Percentiles rank a stretch among this genome's conserved stretches.
These are phyloP conservation scores for Chytridium lagenaria DNA, from an alignment of 371 early-diverging fungal genomes.

Conservation along the genomic window DNA sequence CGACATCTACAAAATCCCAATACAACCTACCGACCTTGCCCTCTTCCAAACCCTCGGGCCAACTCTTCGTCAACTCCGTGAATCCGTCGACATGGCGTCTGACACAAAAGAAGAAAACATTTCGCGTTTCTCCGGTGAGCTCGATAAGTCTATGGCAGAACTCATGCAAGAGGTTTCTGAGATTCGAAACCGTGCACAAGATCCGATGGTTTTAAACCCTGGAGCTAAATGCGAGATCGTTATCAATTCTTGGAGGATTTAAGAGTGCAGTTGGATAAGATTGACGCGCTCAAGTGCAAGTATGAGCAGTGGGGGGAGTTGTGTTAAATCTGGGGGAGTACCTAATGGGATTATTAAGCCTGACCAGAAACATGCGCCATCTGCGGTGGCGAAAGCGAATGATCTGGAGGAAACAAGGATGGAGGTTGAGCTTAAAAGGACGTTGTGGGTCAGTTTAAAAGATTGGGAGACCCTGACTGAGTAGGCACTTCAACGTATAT, in stretches of 20 bases:
- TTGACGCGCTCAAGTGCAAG: conserved; percentile 40
- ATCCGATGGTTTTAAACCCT: conserved; percentile 53
- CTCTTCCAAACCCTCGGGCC: conserved; percentile 55
- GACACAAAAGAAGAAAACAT: conserved; percentile 58
- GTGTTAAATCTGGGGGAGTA: conserved; percentile 47
- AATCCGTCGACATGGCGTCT: conserved; percentile 48
- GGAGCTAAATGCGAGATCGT: conserved; percentile 27
- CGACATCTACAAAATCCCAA: conserved; percentile 50
- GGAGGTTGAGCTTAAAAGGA: conserved; percentile 54
- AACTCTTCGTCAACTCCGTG: conserved; percentile 49
- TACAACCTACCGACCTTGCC: conserved; percentile 56
- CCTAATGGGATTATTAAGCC: conserved; percentile 17
- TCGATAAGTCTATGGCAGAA: conserved; percentile 49
- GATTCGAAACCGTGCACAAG: conserved; percentile 51
- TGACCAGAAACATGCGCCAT: conserved; percentile 11
- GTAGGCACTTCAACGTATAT: conserved; percentile 34
- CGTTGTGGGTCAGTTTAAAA: conserved; percentile 50
- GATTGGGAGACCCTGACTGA: conserved; percentile 51
- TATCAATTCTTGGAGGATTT: conserved; percentile 42
- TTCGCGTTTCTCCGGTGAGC: conserved; percentile 45
- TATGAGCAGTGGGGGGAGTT: conserved; percentile 52
- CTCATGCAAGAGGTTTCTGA: conserved; percentile 47
- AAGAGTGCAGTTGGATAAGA: conserved; percentile 35
- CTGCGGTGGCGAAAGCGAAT: conserved; percentile 15
- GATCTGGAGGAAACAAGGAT: conserved; percentile 49